These are phyloP conservation scores for Malus sieversii DNA, from an alignment of 306 rosid genomes.

Conservation along the genomic window DNA sequence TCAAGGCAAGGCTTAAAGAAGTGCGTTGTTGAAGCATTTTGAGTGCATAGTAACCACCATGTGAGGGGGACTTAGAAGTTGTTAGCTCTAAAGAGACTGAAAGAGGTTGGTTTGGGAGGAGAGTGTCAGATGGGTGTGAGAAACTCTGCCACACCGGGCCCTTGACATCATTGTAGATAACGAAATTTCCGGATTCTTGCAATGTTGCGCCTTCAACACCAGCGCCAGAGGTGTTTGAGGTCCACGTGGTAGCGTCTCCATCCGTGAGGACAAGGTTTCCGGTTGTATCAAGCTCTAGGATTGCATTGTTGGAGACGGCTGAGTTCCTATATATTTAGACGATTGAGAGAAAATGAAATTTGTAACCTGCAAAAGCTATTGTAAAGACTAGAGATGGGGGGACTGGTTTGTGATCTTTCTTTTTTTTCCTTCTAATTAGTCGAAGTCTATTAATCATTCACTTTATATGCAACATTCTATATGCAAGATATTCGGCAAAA, in stretches of 20 bases:
- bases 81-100: conserved; percentile 64
- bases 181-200: conserved; percentile 80
- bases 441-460: too few relatives aligned
- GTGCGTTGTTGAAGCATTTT: conserved; percentile 89
- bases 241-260: conserved; percentile 48
- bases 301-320: conserved; percentile 54
- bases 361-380: conserved; percentile 46
- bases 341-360: conserved; percentile 51
- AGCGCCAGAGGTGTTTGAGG: conserved; percentile 62
- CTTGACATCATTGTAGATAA: conserved; percentile 38
- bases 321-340: conserved; percentile 52
- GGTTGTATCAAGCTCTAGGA: conserved; percentile 62
- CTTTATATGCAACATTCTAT: too few relatives aligned
- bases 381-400: conserved; percentile 42
- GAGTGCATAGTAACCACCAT: conserved; percentile 76
- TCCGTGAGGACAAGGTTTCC: conserved; percentile 79
- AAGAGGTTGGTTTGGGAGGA: conserved; percentile 83
- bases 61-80: conserved; percentile 58
- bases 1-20: conserved; percentile 68
- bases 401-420: conserved; percentile 9
- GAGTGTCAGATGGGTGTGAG: conserved; percentile 83
- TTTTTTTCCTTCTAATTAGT: too few relatives aligned
- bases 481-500: too few relatives aligned
- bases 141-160: conserved; percentile 77
- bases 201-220: conserved; percentile 48